These are phyloP conservation scores for Globisporangium spinosum DNA, from an alignment of 352 stramenopile genomes.

Conservation along the genomic window DNA sequence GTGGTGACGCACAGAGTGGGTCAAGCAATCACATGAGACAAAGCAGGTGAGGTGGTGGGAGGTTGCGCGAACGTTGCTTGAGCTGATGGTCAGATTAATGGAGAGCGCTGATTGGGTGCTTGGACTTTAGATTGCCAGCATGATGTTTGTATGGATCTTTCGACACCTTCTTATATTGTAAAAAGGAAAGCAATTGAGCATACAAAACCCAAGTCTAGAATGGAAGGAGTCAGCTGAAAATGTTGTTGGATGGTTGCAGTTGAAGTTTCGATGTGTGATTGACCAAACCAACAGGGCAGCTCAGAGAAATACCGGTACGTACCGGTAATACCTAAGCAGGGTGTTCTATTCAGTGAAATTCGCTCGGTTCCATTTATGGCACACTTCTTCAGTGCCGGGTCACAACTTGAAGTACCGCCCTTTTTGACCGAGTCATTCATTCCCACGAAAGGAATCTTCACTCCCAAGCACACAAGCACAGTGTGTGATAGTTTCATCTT, in stretches of 20 bases:
- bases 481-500: too few species aligned
- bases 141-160: neutral
- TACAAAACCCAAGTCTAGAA: neutral
- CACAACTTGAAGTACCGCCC: too few species aligned
- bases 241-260: conserved; percentile 1
- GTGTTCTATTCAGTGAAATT: too few species aligned
- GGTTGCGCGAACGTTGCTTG: conserved; percentile 4
- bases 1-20: conserved; percentile 2
- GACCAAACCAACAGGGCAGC: neutral
- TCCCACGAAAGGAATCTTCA: too few species aligned
- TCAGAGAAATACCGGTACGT: too few species aligned
- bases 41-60: neutral
- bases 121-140: neutral
- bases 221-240: neutral
- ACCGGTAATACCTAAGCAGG: too few species aligned
- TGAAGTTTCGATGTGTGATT: neutral
- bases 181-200: neutral
- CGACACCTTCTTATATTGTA: neutral
- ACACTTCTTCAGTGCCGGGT: too few species aligned
- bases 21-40: conserved; percentile 4
- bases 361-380: too few species aligned
- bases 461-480: too few species aligned
- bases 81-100: neutral
- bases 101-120: neutral
- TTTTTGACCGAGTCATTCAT: too few species aligned